Evolutionary conservation across 208 protist species (phyloP).

Genomic region (Blastocrithidia nonstop): DNA sequence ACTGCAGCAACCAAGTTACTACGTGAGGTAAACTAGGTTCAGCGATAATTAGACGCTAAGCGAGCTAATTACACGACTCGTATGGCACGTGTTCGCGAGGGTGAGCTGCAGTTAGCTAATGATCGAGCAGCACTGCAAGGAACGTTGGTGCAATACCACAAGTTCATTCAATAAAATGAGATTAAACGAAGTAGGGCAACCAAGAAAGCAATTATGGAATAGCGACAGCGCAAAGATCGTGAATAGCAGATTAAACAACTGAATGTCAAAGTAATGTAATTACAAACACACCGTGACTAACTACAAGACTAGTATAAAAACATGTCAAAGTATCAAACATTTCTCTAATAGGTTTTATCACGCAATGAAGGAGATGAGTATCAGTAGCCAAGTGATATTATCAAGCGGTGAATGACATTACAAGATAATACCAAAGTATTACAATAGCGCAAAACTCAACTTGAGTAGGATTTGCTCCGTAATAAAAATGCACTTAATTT

Average conservation of each 20-base stretch:
- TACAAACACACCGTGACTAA: conserved; percentile 44
- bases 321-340: conserved; percentile 74
- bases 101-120: conserved; percentile 57
- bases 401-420: conserved; percentile 81
- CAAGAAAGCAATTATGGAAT: conserved; percentile 76
- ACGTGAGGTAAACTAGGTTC: conserved; percentile 63
- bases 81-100: conserved; percentile 70
- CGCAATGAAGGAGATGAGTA: conserved; percentile 86
- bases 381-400: conserved; percentile 81
- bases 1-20: conserved; percentile 81
- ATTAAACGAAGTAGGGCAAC: conserved; percentile 78
- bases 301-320: conserved; percentile 37
- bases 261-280: conserved; percentile 16
- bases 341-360: conserved; percentile 79
- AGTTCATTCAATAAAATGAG: conserved; percentile 89
- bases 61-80: conserved; percentile 64
- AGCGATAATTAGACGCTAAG: conserved; percentile 80
- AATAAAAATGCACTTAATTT: conserved; percentile 75
- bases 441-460: conserved; percentile 78
- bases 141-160: conserved; percentile 87
- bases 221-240: conserved; percentile 70
- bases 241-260: conserved; percentile 73
- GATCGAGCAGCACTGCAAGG: conserved; percentile 78
- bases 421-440: conserved; percentile 85
- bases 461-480: conserved; percentile 81